Conservation (phyloP, 2,329 filamentous ascomycete species). For the Biscogniauxia sp. region DNA sequence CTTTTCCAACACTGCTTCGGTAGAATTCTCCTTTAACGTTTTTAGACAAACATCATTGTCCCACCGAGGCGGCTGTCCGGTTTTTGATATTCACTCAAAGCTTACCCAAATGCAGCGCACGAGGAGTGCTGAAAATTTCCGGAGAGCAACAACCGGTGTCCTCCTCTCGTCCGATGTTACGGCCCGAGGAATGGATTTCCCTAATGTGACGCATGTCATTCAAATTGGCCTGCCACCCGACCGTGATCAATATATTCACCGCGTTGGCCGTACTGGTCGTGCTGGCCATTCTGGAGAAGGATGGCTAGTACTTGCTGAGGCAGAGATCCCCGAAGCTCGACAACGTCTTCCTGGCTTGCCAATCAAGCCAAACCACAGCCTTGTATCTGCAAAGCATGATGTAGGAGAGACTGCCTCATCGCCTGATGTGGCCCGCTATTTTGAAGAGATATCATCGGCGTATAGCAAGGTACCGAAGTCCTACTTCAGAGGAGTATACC, state of each 20-base stretch:
- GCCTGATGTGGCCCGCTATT: constrained; percentile 34
- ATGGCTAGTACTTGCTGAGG: constrained; percentile 61
- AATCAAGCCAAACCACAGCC: constrained; percentile 51
- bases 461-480: constrained; percentile 41
- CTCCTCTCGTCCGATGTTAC: constrained; percentile 79
- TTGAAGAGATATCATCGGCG: constrained; percentile 43
- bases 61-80: constrained; percentile 36
- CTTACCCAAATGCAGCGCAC: constrained; percentile 71
- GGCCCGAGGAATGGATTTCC: constrained; percentile 81
- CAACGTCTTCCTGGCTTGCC: constrained; percentile 57
- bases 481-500: constrained; percentile 51
- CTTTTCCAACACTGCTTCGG: constrained; percentile 74
- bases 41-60: constrained; percentile 47
- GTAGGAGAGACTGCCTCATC: constrained; percentile 44
- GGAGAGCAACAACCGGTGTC: constrained; percentile 57
- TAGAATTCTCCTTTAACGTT: constrained; percentile 60
- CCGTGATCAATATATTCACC: constrained; percentile 73
- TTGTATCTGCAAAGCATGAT: constrained; percentile 54
- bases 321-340: constrained; percentile 50
- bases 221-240: constrained; percentile 65
- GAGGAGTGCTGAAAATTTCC: constrained; percentile 69
- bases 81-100: constrained; percentile 73
- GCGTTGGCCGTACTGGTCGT: constrained; percentile 73
- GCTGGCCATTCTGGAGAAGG: constrained; percentile 71
- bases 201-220: constrained; percentile 75